These are phyloP conservation scores for Lipomyces yarrowii DNA, from an alignment of 1,139 yeast species.

Conservation along the genomic window DNA sequence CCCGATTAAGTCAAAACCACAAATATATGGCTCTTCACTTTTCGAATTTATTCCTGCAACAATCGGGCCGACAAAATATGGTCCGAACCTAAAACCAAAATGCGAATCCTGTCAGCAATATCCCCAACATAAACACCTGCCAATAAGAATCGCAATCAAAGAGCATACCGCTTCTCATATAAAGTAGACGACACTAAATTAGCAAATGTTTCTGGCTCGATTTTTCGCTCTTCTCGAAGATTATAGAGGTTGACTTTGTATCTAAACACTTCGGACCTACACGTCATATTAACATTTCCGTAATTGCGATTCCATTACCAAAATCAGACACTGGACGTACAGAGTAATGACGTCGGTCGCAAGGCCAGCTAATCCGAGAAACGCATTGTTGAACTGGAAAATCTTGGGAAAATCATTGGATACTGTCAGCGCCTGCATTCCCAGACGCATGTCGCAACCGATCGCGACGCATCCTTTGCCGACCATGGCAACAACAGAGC, in stretches of 20 bases:
- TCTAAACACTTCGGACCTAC: slow-evolving; percentile 67
- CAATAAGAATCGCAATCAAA: background rate
- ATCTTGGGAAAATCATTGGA: slow-evolving; percentile 92
- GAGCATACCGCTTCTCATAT: slow-evolving; percentile 62
- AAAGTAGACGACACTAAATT: slow-evolving; percentile 87
- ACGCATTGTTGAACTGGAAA: slow-evolving; percentile 77
- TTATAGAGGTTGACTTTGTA: slow-evolving; percentile 86
- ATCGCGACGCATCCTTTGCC: slow-evolving; percentile 98
- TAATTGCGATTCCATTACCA: background rate
- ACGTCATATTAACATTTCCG: background rate
- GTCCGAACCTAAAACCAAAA: slow-evolving; percentile 62
- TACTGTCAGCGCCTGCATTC: slow-evolving; percentile 90
- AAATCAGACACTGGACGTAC: slow-evolving; percentile 18
- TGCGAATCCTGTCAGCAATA: background rate
- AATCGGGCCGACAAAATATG: slow-evolving; percentile 94
- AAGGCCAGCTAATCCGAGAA: slow-evolving; percentile 89
- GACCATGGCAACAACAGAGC: slow-evolving; percentile 97
- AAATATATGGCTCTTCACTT: slow-evolving; percentile 81
- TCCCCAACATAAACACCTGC: background rate
- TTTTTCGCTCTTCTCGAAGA: slow-evolving; percentile 84
- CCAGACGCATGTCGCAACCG: slow-evolving; percentile 92
- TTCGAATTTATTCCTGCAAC: slow-evolving; percentile 92
- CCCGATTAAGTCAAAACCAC: slow-evolving; percentile 96
- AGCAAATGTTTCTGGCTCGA: slow-evolving; percentile 93
- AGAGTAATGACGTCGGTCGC: slow-evolving; percentile 93